Conservation (phyloP, 2,329 filamentous ascomycete species). For the Aspergillus sp. region DNA sequence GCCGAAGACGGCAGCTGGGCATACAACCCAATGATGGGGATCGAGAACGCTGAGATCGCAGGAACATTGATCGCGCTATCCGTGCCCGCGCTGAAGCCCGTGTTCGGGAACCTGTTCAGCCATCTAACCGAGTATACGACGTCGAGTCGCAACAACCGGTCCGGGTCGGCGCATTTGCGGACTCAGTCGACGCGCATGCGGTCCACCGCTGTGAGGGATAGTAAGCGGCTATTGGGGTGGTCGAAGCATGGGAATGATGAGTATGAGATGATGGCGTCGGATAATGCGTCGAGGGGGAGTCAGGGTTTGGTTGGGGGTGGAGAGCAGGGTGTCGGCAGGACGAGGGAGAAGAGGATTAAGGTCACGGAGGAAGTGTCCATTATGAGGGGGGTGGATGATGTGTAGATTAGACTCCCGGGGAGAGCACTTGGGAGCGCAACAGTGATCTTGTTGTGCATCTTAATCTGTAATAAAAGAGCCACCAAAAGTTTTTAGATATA, state of each 20-base stretch:
- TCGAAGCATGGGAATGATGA: constrained; percentile 19
- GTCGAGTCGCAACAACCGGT: constrained; percentile 21
- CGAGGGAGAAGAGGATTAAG: too few relatives aligned
- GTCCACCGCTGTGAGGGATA: constrained; percentile 17
- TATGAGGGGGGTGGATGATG: too few relatives aligned
- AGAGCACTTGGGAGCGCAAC: too few relatives aligned
- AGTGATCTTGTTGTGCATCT: too few relatives aligned
- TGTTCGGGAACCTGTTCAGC: constrained; percentile 36
- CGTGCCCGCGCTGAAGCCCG: constrained; percentile 51
- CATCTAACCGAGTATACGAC: constrained; percentile 23
- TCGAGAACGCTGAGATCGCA: constrained; percentile 54
- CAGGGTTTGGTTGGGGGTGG: not conserved
- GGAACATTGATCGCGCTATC: constrained; percentile 53
- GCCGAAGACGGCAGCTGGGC: constrained; percentile 51
- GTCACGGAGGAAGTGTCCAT: too few relatives aligned
- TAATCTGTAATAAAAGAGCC: too few relatives aligned
- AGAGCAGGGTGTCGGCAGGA: too few relatives aligned
- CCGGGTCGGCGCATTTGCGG: constrained; percentile 11
- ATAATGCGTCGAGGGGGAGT: constrained; percentile 3
- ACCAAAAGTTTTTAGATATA: too few relatives aligned
- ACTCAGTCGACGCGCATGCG: constrained; percentile 18
- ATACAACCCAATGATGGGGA: constrained; percentile 51
- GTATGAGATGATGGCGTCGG: constrained; percentile 30
- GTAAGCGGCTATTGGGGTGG: constrained; percentile 23
- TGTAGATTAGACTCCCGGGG: too few relatives aligned